phyloP scores from a whole-genome alignment of 257 asterid species.

The Nicotiana paniculata region DNA sequence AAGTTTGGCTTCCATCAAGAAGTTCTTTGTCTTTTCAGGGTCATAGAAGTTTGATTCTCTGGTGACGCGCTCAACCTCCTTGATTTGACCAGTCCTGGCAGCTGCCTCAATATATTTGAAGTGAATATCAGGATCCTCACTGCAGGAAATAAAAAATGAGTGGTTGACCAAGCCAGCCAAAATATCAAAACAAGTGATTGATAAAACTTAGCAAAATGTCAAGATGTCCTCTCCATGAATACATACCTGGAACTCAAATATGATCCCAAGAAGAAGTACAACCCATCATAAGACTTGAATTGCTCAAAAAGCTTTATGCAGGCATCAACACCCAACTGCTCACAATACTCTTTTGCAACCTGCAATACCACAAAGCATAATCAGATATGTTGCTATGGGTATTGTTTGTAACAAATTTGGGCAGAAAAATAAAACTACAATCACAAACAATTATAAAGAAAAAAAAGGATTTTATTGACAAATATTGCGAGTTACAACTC shows the following conservation, averaged over 20 bases:
- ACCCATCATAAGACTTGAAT: conserved; percentile 95
- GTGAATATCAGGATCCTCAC: conserved; percentile 99
- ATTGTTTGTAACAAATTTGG: neutral
- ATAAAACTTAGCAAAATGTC: neutral
- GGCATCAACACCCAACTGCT: conserved; percentile 90
- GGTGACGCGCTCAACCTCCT: conserved; percentile 99
- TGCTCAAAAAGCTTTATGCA: conserved; percentile 95
- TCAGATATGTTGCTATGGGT: conserved; percentile 5
- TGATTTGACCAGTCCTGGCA: conserved; percentile 98
- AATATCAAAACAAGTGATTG: neutral
- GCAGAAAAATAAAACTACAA: no score
- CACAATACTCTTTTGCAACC: conserved; percentile 98
- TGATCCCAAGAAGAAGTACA: conserved; percentile 95
- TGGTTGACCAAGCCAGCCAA: neutral
- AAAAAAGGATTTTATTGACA: no score
- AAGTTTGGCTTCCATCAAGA: conserved; percentile 97
- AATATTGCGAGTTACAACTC: no score
- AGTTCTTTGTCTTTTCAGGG: conserved; percentile 93
- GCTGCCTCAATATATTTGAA: conserved; percentile 99
- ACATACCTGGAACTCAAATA: conserved; percentile 95
- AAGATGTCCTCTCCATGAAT: neutral
- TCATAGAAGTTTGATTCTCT: conserved; percentile 97
- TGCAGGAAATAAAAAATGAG: conserved; percentile 18
- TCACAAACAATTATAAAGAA: no score
- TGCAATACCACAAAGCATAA: conserved; percentile 23